Evolutionary conservation across 805 yeast genomes (phyloP), one percentile per base, ranked within the genome.

Genomic region (Candida sphagnicola): DNA sequence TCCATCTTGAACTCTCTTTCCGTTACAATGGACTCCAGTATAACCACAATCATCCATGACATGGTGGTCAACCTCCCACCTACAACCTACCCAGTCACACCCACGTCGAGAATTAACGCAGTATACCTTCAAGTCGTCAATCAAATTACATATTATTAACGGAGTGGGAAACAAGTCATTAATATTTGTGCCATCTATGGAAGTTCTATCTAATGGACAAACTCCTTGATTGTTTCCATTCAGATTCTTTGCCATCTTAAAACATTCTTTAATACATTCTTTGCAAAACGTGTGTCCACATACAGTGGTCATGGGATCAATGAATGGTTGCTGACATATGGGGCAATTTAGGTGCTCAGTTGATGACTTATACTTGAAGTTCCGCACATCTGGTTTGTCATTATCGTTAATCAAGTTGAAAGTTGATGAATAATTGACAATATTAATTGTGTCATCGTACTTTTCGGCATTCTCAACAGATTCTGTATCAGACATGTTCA

Each of bases 251-350:
- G 70, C 33, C 68, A 49, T 38, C 56, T 59, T 67, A 18, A 75
- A 53, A 33, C 75, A 66, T 45, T 72, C 78, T 37, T 53, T 47
- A 4, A 81, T 61, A 49, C 88, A 81, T 8, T 59, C 63, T 39
- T 65, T 64, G 55, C 89, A 82, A 48, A 81, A 82, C 0, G 84
- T 78, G 51, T 82, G 88, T 1, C 85, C 84, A 58, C 89, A 82
- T 1, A 67, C 54, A 1, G 88, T 82, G 4, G 81, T 74, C 44
- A 72, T 62, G 1, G 89, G 88, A 25, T 67, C 67, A 5, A 78
- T 66, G 44, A 82, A 75, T 4, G 85, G 84, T 28, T 73, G 72
- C 43, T 77, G 80, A 55, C 89, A 82, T n/a, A 82, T 76, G 3
- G 88, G 86, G 47, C 89, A 68, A 43, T 53, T 53, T 32, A 62